Evolutionary conservation across 2,329 filamentous ascomycete genomes (phyloP), one percentile per base, ranked within the genome.

Genomic region (Geoglossum cookeanum): DNA sequence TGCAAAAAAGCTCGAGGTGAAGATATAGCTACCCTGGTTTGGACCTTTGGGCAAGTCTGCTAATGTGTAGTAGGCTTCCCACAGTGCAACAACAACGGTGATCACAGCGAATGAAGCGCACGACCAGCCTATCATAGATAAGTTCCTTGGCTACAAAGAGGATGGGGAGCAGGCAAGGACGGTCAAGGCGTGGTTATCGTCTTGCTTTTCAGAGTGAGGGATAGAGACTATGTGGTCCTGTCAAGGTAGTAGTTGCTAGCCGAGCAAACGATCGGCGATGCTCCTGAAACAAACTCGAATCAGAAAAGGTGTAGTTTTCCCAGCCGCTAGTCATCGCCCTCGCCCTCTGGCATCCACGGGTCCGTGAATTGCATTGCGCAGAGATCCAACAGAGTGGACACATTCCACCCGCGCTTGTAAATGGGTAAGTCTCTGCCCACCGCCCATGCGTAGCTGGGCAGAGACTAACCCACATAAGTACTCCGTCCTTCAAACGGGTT

Each of bases 1-100:
- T 55, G 44, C 29, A 8, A 48, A 39, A 17, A 57, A 42, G 42
- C 48, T 57, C 11, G 32, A 52, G 55, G 55, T 57, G 30, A 27
- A 29, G 11, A 8, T 13, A 27, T n/a, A 39, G n/a, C 33, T 15
- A 27, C 2, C 7, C 13, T 15, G 13, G 7, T 17, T 6, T 15
- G 2, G 15, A 47, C 22, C 22, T 22, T 22, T 22, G 9, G 17
- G 37, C 39, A 32, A 1, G 7, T 22, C 30, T 35, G 13, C 4
- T 37, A 37, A 32, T 39, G 37, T 45, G 29, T 13, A 9, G n/a
- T 32, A 45, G 35, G 54, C 54, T 13, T 35, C 29, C 3, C 33
- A 56, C 22, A 22, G 9, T 8, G 49, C 49, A 35, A 56, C 54
- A 22, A 56, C 54, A 3, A 27, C 27, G 11, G 35, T 47, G 15